Evolutionary conservation across 2,329 filamentous ascomycete species (phyloP).

Genomic region (Aspergillus felis): DNA sequence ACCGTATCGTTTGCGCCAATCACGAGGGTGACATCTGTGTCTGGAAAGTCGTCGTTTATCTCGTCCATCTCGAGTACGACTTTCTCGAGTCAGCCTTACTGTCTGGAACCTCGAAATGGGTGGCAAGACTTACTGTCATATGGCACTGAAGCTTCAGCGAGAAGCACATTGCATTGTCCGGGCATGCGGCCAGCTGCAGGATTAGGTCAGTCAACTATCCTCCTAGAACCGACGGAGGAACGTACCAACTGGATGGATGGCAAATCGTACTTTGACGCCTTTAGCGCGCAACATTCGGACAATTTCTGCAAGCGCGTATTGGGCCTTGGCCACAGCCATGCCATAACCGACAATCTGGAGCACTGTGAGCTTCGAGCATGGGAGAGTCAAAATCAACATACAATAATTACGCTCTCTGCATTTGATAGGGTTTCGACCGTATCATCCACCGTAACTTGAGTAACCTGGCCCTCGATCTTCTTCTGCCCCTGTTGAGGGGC

Average conservation of each 20-base stretch:
- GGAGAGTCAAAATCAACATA: conserved; percentile 18
- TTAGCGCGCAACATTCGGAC: conserved; percentile 68
- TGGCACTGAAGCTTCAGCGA: conserved; percentile 81
- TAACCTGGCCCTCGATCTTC: conserved; percentile 76
- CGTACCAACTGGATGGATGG: conserved; percentile 73
- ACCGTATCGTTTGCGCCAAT: conserved; percentile 93
- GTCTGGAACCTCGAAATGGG: neutral
- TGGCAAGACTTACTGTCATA: conserved; percentile 64
- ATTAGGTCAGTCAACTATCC: neutral
- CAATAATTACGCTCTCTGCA: conserved; percentile 81
- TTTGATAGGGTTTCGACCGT: conserved; percentile 70
- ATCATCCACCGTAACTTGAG: conserved; percentile 74
- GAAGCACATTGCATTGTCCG: conserved; percentile 85
- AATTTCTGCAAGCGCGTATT: conserved; percentile 85
- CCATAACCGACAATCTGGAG: conserved; percentile 72
- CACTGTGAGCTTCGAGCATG: neutral
- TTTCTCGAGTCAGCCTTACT: conserved; percentile 18
- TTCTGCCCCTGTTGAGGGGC: conserved; percentile 60
- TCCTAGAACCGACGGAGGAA: neutral
- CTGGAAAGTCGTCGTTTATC: conserved; percentile 86
- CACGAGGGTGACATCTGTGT: conserved; percentile 81
- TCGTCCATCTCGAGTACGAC: conserved; percentile 92
- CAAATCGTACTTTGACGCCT: conserved; percentile 79
- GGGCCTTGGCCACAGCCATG: conserved; percentile 91
- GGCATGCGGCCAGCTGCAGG: conserved; percentile 71